Conservation (phyloP, 2,329 filamentous ascomycete genomes). For the Phialophora verrucosa region DNA sequence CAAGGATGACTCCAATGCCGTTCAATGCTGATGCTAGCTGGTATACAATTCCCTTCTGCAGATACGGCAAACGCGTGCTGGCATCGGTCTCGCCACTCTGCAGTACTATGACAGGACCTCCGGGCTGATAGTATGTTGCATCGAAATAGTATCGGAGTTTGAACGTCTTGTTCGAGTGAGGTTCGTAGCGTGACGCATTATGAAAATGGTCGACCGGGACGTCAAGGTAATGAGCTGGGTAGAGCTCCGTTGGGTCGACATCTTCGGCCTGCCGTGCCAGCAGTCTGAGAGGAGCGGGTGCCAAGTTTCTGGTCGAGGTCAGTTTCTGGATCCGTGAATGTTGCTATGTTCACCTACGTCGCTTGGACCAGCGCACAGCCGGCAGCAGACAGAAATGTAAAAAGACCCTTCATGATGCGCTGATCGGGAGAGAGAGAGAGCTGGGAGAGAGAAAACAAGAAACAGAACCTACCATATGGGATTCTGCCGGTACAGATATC, state of each 20-base stretch:
- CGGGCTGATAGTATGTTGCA: constrained; percentile 72
- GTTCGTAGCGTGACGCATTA: constrained; percentile 77
- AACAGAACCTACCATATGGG: not conserved
- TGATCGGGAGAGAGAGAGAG: not conserved
- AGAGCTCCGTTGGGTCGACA: constrained; percentile 42
- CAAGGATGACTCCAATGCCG: constrained; percentile 79
- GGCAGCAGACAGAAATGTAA: constrained; percentile 13
- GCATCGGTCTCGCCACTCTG: constrained; percentile 73
- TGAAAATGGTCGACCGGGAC: constrained; percentile 80
- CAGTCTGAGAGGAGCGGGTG: constrained; percentile 28
- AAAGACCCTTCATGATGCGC: constrained; percentile 23
- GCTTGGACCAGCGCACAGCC: constrained; percentile 23
- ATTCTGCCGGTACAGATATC: not conserved
- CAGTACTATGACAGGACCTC: constrained; percentile 81
- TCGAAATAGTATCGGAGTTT: constrained; percentile 84
- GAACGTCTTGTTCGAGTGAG: constrained; percentile 72
- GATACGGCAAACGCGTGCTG: constrained; percentile 66
- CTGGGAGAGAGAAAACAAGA: not conserved
- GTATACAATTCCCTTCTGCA: constrained; percentile 78
- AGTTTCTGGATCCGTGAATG: not conserved
- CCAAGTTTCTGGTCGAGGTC: constrained; percentile 21
- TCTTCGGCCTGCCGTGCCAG: constrained; percentile 19
- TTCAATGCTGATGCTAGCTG: constrained; percentile 72
- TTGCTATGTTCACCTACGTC: constrained; percentile 17
- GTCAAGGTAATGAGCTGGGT: constrained; percentile 59